A percentile compares a stretch with the other conserved stretches of the same genome.
phyloP scores from a whole-genome alignment of 441 rosid genomes.

The Erodium texanum region DNA sequence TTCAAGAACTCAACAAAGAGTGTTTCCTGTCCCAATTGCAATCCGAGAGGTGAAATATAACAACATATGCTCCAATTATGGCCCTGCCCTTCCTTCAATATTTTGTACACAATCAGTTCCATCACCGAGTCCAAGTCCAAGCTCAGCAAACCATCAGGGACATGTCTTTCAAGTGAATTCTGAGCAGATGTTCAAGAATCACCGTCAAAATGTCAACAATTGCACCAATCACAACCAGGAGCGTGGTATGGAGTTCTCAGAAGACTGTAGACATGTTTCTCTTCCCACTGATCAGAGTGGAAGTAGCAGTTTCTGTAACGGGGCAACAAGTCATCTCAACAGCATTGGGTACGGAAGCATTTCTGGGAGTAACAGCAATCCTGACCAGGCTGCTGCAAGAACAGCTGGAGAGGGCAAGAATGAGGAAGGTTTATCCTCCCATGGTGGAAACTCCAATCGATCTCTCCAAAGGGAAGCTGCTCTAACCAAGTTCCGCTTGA shows the following conservation, averaged over 20 bases:
- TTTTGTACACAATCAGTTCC: constrained; percentile 27
- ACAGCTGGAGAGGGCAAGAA: constrained; percentile 35
- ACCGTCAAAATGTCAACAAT: constrained; percentile 33
- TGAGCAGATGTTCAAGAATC: constrained; percentile 28
- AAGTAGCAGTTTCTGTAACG: constrained; percentile 54
- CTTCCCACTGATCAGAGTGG: constrained; percentile 52
- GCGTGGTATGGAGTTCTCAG: constrained; percentile 20
- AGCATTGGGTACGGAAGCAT: constrained; percentile 42
- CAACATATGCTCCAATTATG: not conserved
- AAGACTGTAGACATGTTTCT: constrained; percentile 44
- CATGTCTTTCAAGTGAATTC: constrained; percentile 28
- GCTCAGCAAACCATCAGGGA: constrained; percentile 48
- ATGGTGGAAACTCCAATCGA: constrained; percentile 28
- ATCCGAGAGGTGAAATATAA: constrained; percentile 3
- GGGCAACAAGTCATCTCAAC: constrained; percentile 30
- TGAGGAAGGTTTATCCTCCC: constrained; percentile 28
- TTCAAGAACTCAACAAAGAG: constrained; percentile 32
- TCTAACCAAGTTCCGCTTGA: constrained; percentile 65
- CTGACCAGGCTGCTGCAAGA: constrained; percentile 32
- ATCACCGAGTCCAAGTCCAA: constrained; percentile 41
- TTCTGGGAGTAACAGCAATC: constrained; percentile 42
- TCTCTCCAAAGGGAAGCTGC: constrained; percentile 77
- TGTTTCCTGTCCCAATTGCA: constrained; percentile 36
- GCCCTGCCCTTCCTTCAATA: constrained; percentile 23
- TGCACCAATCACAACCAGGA: constrained; percentile 32